A percentile compares a stretch with the other conserved stretches of the same genome.
Evolutionary conservation across 371 early-diverging fungal genomes (phyloP).

Genomic region (Mucor sp.): DNA sequence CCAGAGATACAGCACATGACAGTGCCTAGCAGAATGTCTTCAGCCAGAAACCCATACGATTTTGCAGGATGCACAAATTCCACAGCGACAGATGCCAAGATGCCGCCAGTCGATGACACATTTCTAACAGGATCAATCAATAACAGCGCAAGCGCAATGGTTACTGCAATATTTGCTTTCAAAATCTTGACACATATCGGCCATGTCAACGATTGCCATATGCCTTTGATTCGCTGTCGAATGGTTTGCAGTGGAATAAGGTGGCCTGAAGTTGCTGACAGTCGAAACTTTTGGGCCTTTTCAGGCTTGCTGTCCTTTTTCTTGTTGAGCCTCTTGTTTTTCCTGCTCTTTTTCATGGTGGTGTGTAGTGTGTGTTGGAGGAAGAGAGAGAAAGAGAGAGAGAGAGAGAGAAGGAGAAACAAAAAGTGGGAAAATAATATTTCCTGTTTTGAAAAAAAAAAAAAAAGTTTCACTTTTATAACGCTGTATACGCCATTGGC

Average conservation of each 20-base stretch:
- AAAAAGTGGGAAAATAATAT: constrained; percentile 3
- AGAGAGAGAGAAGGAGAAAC: too few relatives aligned
- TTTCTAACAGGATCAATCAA: constrained; percentile 32
- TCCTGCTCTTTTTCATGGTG: neutral
- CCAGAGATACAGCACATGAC: constrained; percentile 45
- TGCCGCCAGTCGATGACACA: constrained; percentile 21
- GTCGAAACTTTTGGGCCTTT: constrained; percentile 24
- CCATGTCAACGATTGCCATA: constrained; percentile 47
- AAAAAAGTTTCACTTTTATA: neutral
- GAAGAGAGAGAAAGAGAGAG: constrained; percentile 1
- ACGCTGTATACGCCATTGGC: neutral
- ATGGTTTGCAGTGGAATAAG: constrained; percentile 35
- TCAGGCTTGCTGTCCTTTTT: neutral
- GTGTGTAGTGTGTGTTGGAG: neutral
- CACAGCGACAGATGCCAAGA: constrained; percentile 43
- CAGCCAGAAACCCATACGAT: constrained; percentile 43
- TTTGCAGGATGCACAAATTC: constrained; percentile 50
- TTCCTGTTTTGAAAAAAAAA: neutral
- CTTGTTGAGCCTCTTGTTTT: neutral
- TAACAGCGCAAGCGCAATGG: constrained; percentile 36
- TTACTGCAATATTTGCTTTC: constrained; percentile 48
- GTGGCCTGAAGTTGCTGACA: constrained; percentile 35
- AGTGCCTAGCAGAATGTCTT: constrained; percentile 40
- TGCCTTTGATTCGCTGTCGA: constrained; percentile 30
- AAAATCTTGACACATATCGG: constrained; percentile 40